Conservation (phyloP, 1,284 basidiomycete species). For the Pseudozyma flocculosa region DNA sequence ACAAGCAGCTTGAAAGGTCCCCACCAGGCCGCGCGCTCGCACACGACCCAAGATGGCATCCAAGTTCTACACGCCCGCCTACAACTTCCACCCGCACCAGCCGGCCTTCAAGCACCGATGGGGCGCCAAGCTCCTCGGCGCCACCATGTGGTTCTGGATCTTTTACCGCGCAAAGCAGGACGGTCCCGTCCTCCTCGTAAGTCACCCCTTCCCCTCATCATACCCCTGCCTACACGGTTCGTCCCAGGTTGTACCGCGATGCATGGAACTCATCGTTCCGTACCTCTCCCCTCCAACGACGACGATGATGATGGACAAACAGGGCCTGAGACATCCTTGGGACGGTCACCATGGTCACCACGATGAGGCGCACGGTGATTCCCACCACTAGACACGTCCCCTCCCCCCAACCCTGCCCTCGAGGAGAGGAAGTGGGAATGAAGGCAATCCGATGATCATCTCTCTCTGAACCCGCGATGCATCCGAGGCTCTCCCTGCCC, state of each 20-base stretch:
- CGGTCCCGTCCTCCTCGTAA: slow-evolving; percentile 55
- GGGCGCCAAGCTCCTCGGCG: slow-evolving; percentile 52
- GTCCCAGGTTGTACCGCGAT: background rate
- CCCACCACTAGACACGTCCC: slow-evolving; percentile 12
- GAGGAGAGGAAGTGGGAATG: too few relatives aligned
- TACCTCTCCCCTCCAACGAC: background rate
- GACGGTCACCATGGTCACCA: slow-evolving; percentile 48
- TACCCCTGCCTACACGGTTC: background rate
- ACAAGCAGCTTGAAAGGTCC: too few relatives aligned
- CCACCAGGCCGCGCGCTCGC: too few relatives aligned
- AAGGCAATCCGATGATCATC: too few relatives aligned
- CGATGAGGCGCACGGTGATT: slow-evolving; percentile 36
- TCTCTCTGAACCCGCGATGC: too few relatives aligned
- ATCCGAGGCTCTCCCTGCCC: too few relatives aligned
- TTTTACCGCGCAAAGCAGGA: slow-evolving; percentile 56
- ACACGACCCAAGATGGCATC: slow-evolving; percentile 8
- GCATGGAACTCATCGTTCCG: too few relatives aligned
- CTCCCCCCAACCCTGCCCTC: too few relatives aligned
- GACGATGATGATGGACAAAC: background rate
- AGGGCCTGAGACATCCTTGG: slow-evolving; percentile 54
- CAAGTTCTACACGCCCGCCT: slow-evolving; percentile 47
- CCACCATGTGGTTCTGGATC: slow-evolving; percentile 58
- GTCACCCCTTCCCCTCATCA: slow-evolving; percentile 11
- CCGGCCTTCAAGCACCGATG: slow-evolving; percentile 51
- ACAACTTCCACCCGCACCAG: slow-evolving; percentile 52